Percentiles rank a stretch among this genome's conserved stretches.
phyloP scores from a whole-genome alignment of 1,284 basidiomycete species.

The Boletus sp. region DNA sequence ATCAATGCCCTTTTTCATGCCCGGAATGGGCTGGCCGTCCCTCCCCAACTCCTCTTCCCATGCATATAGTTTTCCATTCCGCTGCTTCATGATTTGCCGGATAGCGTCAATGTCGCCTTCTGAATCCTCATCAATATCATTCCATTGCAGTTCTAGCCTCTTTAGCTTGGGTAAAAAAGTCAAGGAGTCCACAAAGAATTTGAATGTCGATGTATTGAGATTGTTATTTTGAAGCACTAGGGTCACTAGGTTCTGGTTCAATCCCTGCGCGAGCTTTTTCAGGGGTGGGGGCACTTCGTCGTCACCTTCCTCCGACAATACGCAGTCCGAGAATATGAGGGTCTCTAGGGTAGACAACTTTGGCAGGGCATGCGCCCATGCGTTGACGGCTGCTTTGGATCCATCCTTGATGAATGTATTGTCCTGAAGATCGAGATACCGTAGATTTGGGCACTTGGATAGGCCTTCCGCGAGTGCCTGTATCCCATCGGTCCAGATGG shows the following conservation, averaged over 20 bases:
- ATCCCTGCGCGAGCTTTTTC: constrained; percentile 64
- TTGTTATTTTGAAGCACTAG: constrained; percentile 91
- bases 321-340: constrained; percentile 91
- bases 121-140: constrained; percentile 81
- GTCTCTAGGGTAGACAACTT: constrained; percentile 71
- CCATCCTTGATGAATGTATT: constrained; percentile 87
- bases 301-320: constrained; percentile 67
- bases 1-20: no score
- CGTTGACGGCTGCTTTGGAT: constrained; percentile 49
- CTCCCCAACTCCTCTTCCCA: constrained; percentile 64
- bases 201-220: constrained; percentile 68
- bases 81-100: constrained; percentile 56
- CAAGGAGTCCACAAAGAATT: constrained; percentile 67
- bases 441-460: constrained; percentile 62
- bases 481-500: constrained; percentile 93
- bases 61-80: constrained; percentile 59
- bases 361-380: constrained; percentile 70
- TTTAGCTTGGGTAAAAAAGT: constrained; percentile 55
- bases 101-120: constrained; percentile 63
- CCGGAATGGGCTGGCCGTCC: no score
- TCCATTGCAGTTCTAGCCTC: constrained; percentile 82
- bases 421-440: constrained; percentile 90
- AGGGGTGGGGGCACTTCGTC: constrained; percentile 65
- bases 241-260: constrained; percentile 69
- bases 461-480: constrained; percentile 78